These are phyloP conservation scores for Umbilicaria muhlenbergii DNA, from an alignment of 495 filamentous ascomycete genomes.

Conservation along the genomic window DNA sequence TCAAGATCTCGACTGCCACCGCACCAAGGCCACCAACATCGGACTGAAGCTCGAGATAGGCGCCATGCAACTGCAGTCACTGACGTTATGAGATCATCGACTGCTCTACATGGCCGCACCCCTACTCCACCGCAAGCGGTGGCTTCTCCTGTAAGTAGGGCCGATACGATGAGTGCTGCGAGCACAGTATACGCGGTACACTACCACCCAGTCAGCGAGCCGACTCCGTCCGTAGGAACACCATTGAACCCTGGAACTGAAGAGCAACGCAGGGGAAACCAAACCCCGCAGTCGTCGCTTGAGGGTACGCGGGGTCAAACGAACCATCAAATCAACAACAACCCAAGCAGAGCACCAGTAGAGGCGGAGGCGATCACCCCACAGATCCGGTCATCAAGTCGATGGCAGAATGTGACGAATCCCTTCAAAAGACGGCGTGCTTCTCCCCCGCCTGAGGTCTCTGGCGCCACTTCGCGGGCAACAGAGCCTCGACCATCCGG, in stretches of 20 bases:
- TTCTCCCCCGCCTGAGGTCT: conserved; percentile 14
- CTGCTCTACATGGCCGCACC: conserved; percentile 19
- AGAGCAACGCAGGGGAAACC: not conserved
- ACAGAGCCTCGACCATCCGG: conserved; percentile 2
- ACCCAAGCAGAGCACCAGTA: conserved; percentile 1
- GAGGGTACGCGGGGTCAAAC: too few relatives aligned
- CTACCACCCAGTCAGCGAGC: conserved; percentile 60
- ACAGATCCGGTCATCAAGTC: conserved; percentile 1
- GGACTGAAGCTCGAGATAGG: conserved; percentile 7
- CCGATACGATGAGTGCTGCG: conserved; percentile 60
- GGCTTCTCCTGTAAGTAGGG: conserved; percentile 56
- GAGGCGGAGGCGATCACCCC: conserved; percentile 15
- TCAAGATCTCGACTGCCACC: conserved; percentile 22
- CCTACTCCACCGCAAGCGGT: conserved; percentile 48
- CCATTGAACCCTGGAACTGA: not conserved
- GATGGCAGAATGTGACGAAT: conserved; percentile 4
- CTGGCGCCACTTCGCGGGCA: conserved; percentile 9
- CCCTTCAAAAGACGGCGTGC: conserved; percentile 11
- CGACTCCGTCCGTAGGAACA: conserved; percentile 34
- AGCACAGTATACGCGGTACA: conserved; percentile 78
- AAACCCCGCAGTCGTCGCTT: conserved; percentile 1
- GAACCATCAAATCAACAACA: too few relatives aligned
- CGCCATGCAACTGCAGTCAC: conserved; percentile 8
- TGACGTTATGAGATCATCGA: not conserved
- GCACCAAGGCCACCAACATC: conserved; percentile 15